phyloP scores from a whole-genome alignment of 2,329 filamentous ascomycete genomes.

The Xylariaceae sp. region DNA sequence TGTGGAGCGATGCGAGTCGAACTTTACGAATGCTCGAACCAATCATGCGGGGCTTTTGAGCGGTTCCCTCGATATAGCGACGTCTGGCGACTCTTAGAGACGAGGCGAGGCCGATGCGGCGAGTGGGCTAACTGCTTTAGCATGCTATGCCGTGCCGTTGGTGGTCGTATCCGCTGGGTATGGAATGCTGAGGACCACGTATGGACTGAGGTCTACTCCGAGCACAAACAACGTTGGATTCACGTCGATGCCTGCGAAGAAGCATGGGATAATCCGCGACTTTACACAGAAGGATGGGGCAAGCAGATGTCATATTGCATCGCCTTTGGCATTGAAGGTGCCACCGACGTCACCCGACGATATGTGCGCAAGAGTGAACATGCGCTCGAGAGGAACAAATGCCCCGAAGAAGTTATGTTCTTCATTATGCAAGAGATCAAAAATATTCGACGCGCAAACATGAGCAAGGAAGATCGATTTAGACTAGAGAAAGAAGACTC shows the following conservation, averaged over 20 bases:
- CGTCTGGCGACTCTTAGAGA: constrained; percentile 89
- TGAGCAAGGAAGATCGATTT: constrained; percentile 84
- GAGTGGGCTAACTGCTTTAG: constrained; percentile 99
- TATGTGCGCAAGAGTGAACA: constrained; percentile 74
- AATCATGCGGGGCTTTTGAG: constrained; percentile 76
- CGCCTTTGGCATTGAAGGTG: constrained; percentile 89
- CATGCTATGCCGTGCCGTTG: constrained; percentile 94
- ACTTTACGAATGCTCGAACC: constrained; percentile 82
- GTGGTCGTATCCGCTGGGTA: constrained; percentile 90
- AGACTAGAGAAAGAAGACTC: constrained; percentile 79
- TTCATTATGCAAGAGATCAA: constrained; percentile 94
- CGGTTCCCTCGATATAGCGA: constrained; percentile 94
- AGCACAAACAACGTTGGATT: constrained; percentile 92
- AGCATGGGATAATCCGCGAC: constrained; percentile 88
- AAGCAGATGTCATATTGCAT: constrained; percentile 98
- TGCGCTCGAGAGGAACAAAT: constrained; percentile 74
- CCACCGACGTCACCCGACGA: constrained; percentile 66
- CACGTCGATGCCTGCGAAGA: constrained; percentile 95
- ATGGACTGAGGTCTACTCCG: constrained; percentile 97
- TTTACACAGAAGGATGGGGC: constrained; percentile 94
- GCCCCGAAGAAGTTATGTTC: constrained; percentile 85
- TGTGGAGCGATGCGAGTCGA: constrained; percentile 87
- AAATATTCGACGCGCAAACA: constrained; percentile 77
- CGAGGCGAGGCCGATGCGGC: constrained; percentile 80
- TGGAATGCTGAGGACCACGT: constrained; percentile 98